Evolutionary conservation across 2,329 filamentous ascomycete species (phyloP).

Genomic region (Periconia sp.): DNA sequence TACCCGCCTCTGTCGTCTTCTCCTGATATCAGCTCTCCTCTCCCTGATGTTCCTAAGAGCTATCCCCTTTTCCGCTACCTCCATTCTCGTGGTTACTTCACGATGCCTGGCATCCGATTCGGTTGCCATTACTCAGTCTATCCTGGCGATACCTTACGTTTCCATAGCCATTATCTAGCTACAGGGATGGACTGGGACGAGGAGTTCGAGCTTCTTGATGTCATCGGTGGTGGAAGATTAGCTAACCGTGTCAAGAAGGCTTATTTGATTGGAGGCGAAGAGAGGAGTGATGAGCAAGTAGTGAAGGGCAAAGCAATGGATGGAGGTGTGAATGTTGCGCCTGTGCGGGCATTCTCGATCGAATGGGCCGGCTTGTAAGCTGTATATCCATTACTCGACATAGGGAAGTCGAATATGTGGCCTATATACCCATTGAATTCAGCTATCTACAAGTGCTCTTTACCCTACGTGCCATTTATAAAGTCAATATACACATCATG

Average conservation of each 20-base stretch:
- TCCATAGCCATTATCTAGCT: constrained; percentile 91
- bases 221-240: constrained; percentile 82
- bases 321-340: constrained; percentile 40
- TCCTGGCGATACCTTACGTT: constrained; percentile 89
- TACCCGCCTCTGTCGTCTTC: constrained; percentile 38
- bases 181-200: constrained; percentile 87
- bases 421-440: background rate
- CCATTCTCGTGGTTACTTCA: constrained; percentile 77
- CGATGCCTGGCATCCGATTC: constrained; percentile 90
- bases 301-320: constrained; percentile 33
- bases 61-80: constrained; percentile 81
- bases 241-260: constrained; percentile 97
- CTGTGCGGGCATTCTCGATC: constrained; percentile 75
- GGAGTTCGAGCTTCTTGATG: constrained; percentile 78
- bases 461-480: constrained; percentile 16
- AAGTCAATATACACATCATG: constrained; percentile 15
- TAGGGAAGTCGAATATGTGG: background rate
- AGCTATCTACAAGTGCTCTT: background rate
- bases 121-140: constrained; percentile 95
- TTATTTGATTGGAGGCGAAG: constrained; percentile 77
- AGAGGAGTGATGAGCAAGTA: constrained; percentile 7
- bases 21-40: constrained; percentile 17
- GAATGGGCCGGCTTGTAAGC: constrained; percentile 92
- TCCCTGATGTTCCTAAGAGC: constrained; percentile 41
- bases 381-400: background rate